A percentile compares a stretch with the other conserved stretches of the same genome.
Conservation (phyloP, 805 yeast species). For the Saccharomyces eubayanus region DNA sequence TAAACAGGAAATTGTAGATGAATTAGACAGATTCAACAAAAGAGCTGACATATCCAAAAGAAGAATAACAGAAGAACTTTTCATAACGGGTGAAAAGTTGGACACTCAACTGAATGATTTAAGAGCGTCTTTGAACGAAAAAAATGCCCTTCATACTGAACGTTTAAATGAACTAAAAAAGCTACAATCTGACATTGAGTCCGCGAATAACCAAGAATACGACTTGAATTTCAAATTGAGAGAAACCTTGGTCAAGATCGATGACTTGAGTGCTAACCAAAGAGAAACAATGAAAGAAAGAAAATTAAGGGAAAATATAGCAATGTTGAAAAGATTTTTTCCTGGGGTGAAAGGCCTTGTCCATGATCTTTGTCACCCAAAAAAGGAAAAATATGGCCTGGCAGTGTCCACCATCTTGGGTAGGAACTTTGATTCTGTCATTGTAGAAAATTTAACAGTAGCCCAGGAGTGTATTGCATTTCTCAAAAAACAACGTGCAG, state of each 20-base stretch:
- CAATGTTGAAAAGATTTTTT: constrained; percentile 58
- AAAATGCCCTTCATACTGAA: constrained; percentile 26
- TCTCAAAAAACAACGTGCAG: constrained; percentile 76
- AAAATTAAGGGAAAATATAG: constrained; percentile 62
- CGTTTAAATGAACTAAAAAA: constrained; percentile 32
- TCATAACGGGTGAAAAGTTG: constrained; percentile 27
- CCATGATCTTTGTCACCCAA: constrained; percentile 71
- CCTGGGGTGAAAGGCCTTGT: constrained; percentile 83
- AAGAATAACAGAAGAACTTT: constrained; percentile 30
- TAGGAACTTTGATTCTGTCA: constrained; percentile 66
- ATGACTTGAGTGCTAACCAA: constrained; percentile 66
- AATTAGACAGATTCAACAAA: constrained; percentile 32
- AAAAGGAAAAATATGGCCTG: constrained; percentile 57
- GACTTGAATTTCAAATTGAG: constrained; percentile 58
- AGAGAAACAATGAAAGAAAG: constrained; percentile 68
- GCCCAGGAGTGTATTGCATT: constrained; percentile 73
- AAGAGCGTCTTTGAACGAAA: constrained; percentile 32
- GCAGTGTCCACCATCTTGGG: constrained; percentile 79
- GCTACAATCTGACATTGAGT: constrained; percentile 34
- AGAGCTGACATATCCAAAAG: constrained; percentile 32
- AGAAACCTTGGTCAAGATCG: constrained; percentile 50
- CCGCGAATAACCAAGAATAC: constrained; percentile 40
- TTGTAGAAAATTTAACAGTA: constrained; percentile 63
- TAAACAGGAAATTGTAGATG: constrained; percentile 36
- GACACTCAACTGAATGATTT: constrained; percentile 27